Evolutionary conservation across 257 asterid genomes (phyloP).

Genomic region (Plectranthus barbatus): DNA sequence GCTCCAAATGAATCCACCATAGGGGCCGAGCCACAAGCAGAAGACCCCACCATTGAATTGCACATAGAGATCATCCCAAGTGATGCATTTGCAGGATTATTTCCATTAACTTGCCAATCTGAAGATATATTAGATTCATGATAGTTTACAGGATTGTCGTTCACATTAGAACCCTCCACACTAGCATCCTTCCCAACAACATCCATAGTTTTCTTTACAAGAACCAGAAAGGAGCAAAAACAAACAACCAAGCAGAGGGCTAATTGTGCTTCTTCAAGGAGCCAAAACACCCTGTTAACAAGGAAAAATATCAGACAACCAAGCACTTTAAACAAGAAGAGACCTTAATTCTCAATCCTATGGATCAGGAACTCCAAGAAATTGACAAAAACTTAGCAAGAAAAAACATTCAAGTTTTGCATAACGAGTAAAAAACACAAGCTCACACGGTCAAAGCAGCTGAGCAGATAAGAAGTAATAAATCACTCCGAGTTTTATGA

Average conservation of each 20-base stretch:
- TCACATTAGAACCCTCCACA: constrained; percentile 38
- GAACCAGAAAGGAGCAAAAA: background rate
- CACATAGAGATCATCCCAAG: constrained; percentile 36
- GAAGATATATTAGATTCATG: constrained; percentile 38
- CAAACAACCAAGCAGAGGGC: background rate
- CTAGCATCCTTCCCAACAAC: constrained; percentile 39
- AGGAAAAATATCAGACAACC: constrained; percentile 1
- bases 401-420: background rate
- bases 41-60: constrained; percentile 34
- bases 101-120: constrained; percentile 58
- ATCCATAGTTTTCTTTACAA: constrained; percentile 26
- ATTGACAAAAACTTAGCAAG: background rate
- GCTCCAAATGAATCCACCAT: constrained; percentile 49
- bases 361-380: background rate
- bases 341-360: background rate
- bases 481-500: constrained; percentile 3
- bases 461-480: constrained; percentile 12
- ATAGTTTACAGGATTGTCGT: constrained; percentile 32
- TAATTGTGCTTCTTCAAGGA: constrained; percentile 11
- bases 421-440: background rate
- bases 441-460: constrained; percentile 17
- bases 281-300: constrained; percentile 21
- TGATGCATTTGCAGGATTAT: constrained; percentile 31
- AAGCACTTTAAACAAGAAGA: background rate
- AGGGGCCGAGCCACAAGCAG: constrained; percentile 39